These are phyloP conservation scores for Sphaerobolus stellatus DNA, from an alignment of 1,284 basidiomycete species.

Conservation along the genomic window DNA sequence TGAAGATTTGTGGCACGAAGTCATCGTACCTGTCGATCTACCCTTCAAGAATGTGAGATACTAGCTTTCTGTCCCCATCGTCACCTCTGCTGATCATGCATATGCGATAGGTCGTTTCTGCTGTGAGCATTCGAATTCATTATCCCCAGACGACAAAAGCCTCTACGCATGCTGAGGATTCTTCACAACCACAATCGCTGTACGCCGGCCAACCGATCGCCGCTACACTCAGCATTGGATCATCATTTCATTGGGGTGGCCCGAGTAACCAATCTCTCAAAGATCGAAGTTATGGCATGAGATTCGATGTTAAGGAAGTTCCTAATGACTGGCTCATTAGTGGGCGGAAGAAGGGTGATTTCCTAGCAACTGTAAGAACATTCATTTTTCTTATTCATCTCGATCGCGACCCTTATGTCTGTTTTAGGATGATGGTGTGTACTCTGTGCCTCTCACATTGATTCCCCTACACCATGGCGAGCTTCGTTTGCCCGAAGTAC, in stretches of 20 bases:
- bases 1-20: conserved; percentile 58
- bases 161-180: conserved; percentile 21
- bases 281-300: conserved; percentile 50
- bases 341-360: conserved; percentile 77
- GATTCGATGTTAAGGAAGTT: conserved; percentile 76
- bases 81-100: neutral
- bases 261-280: conserved; percentile 39
- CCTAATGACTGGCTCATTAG: conserved; percentile 80
- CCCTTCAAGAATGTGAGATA: conserved; percentile 73
- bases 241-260: conserved; percentile 73
- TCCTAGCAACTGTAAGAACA: conserved; percentile 57
- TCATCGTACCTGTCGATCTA: conserved; percentile 79
- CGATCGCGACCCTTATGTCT: conserved; percentile 9
- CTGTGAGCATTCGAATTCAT: conserved; percentile 57
- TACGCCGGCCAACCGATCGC: conserved; percentile 80
- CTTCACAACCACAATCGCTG: conserved; percentile 39
- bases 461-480: conserved; percentile 79
- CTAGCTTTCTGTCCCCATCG: neutral
- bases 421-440: conserved; percentile 55
- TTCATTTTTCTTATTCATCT: neutral
- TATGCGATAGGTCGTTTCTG: conserved; percentile 61
- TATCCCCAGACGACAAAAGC: conserved; percentile 22
- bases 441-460: conserved; percentile 62
- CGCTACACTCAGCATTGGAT: conserved; percentile 60
- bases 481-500: conserved; percentile 67